Conservation (phyloP, 208 protist genomes). For the Trypanosoma melophagium region DNA sequence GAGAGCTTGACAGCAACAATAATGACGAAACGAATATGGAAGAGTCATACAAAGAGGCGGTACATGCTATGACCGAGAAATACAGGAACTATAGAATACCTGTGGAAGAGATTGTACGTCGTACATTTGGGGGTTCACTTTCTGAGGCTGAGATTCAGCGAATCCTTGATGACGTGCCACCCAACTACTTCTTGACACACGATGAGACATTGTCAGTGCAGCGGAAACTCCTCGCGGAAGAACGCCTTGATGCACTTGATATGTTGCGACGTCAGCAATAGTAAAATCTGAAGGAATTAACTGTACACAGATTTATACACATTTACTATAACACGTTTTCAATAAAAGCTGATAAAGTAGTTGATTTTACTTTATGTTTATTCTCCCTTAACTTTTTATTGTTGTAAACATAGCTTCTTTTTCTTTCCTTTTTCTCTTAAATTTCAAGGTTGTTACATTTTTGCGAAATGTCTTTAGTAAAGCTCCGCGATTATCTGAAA, state of each 20-base stretch:
- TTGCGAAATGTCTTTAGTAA: constrained; percentile 8
- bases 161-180: constrained; percentile 66
- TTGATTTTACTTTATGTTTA: neutral
- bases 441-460: neutral
- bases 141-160: constrained; percentile 78
- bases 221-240: constrained; percentile 36
- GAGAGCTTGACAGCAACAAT: neutral
- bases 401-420: constrained; percentile 1
- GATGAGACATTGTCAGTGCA: constrained; percentile 59
- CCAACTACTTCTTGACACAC: constrained; percentile 71
- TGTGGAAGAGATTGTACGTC: constrained; percentile 68
- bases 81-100: constrained; percentile 52
- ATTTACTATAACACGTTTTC: neutral
- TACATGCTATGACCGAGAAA: constrained; percentile 44
- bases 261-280: constrained; percentile 32
- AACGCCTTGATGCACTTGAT: constrained; percentile 42
- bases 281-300: neutral
- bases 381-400: neutral
- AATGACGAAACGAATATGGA: neutral
- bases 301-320: neutral
- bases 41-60: constrained; percentile 27
- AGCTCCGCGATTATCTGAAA: constrained; percentile 4
- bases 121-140: constrained; percentile 67
- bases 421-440: constrained; percentile 7
- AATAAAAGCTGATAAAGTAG: neutral